Conservation (phyloP, 805 yeast genomes). For the Candida argentea region DNA sequence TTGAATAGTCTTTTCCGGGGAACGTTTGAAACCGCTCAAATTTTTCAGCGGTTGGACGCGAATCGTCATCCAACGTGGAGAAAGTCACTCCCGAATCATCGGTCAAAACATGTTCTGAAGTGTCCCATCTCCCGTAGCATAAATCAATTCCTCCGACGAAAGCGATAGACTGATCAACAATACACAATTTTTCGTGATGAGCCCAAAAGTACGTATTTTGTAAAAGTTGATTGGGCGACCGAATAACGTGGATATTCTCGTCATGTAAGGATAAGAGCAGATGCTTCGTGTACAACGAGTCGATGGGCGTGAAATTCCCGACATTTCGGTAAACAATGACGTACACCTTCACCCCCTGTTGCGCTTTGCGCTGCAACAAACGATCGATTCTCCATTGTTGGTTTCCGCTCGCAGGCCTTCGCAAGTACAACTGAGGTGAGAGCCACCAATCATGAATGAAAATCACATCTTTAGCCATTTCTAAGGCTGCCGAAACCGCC, state of each 20-base stretch:
- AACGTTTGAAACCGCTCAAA: conserved; percentile 52
- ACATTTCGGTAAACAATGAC: conserved; percentile 90
- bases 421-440: conserved; percentile 83
- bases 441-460: conserved; percentile 99
- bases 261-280: conserved; percentile 74
- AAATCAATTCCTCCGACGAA: conserved; percentile 94
- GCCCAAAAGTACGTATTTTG: conserved; percentile 98
- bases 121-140: conserved; percentile 93
- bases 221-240: conserved; percentile 91
- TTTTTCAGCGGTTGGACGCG: conserved; percentile 27
- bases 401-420: conserved; percentile 92
- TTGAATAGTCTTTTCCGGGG: conserved; percentile 97
- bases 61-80: conserved; percentile 17
- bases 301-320: conserved; percentile 86
- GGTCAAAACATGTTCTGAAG: conserved; percentile 84
- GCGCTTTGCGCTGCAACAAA: conserved; percentile 78
- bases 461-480: conserved; percentile 87
- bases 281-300: conserved; percentile 90
- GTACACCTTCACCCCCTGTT: conserved; percentile 88
- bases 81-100: conserved; percentile 52
- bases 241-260: conserved; percentile 75
- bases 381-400: conserved; percentile 92
- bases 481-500: conserved; percentile 88
- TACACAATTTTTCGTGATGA: conserved; percentile 88
- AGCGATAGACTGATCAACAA: conserved; percentile 80